A percentile compares a stretch with the other conserved stretches of the same genome.
phyloP scores from a whole-genome alignment of 768 basidiomycete genomes.

The Sarcomyxa edulis region DNA sequence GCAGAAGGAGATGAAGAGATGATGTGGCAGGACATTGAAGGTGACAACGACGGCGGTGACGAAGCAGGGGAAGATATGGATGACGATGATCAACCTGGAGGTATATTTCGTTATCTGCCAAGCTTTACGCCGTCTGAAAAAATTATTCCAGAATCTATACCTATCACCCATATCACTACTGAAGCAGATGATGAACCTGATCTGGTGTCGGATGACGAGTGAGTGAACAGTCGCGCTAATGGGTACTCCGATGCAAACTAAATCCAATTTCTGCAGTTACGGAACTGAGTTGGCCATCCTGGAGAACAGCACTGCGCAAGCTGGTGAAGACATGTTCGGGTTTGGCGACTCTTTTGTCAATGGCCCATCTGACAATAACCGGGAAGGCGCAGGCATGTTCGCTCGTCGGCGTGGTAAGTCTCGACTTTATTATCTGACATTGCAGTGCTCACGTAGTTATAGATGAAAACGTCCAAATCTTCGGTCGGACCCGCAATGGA shows the following conservation, averaged over 20 bases:
- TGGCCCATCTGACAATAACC: slow-evolving; percentile 24
- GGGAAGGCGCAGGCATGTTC: slow-evolving; percentile 42
- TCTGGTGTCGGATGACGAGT: slow-evolving; percentile 59
- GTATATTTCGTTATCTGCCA: slow-evolving; percentile 31
- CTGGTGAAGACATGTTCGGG: slow-evolving; percentile 47
- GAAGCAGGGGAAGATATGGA: slow-evolving; percentile 47
- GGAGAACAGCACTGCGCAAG: slow-evolving; percentile 27
- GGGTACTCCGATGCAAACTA: not conserved
- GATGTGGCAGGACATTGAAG: slow-evolving; percentile 61
- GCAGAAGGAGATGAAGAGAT: slow-evolving; percentile 46
- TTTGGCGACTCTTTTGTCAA: slow-evolving; percentile 50
- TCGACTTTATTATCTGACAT: not conserved
- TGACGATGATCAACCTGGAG: slow-evolving; percentile 59
- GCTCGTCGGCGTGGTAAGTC: slow-evolving; percentile 50
- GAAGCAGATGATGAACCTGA: slow-evolving; percentile 61
- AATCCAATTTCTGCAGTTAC: slow-evolving; percentile 21
- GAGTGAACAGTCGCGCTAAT: slow-evolving; percentile 33
- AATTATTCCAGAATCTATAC: slow-evolving; percentile 45
- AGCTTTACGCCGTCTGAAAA: slow-evolving; percentile 15
- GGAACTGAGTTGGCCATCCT: slow-evolving; percentile 33
- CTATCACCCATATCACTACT: slow-evolving; percentile 57
- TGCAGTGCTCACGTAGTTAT: slow-evolving; percentile 9
- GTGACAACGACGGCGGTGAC: slow-evolving; percentile 36
- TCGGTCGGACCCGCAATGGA: slow-evolving; percentile 54
- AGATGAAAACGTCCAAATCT: slow-evolving; percentile 56